Percentiles rank a stretch among this genome's conserved stretches.
Evolutionary conservation across 257 asterid species (phyloP).

Genomic region (Mentha longifolia): DNA sequence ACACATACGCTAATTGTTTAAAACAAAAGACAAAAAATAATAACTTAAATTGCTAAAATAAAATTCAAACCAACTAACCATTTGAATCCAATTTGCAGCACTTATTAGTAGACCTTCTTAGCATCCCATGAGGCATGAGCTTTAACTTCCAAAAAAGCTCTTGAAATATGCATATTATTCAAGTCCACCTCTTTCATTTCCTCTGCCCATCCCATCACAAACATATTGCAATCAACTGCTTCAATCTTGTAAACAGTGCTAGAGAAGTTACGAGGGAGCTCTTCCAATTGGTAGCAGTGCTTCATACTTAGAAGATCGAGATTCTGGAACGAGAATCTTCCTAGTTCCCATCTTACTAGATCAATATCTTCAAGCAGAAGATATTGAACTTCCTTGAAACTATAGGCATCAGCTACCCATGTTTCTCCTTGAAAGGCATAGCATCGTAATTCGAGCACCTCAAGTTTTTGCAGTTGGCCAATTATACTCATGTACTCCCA

Average conservation of each 20-base stretch:
- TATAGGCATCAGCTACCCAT: background rate
- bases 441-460: conserved; percentile 9
- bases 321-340: background rate
- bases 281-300: background rate
- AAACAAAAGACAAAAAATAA: no score
- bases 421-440: conserved; percentile 23
- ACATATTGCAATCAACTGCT: background rate
- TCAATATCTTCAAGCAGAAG: conserved; percentile 26
- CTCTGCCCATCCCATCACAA: conserved; percentile 3
- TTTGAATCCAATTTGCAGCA: background rate
- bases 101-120: background rate
- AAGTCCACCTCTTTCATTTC: background rate
- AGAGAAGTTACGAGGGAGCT: background rate
- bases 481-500: conserved; percentile 21
- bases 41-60: no score
- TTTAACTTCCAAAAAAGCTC: conserved; percentile 2
- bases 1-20: no score
- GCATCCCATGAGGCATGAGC: background rate
- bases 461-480: background rate
- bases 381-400: background rate
- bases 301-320: background rate
- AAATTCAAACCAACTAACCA: background rate
- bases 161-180: conserved; percentile 6
- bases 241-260: background rate
- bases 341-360: conserved; percentile 4